phyloP scores from a whole-genome alignment of 2,329 filamentous ascomycete species.

The Apiospora rasikravindrae region DNA sequence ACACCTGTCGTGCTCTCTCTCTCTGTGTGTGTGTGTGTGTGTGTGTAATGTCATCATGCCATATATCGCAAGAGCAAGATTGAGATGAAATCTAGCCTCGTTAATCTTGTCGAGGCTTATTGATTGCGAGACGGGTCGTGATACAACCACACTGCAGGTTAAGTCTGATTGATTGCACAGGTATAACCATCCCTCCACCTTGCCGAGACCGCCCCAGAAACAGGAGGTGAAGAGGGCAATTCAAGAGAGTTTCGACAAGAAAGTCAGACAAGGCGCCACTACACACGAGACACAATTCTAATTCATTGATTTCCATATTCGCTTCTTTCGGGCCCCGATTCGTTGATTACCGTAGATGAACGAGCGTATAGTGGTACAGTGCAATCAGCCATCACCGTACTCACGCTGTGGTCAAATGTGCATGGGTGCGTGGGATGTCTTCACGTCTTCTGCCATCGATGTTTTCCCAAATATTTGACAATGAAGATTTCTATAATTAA shows the following conservation, averaged over 20 bases:
- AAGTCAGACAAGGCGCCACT: background rate
- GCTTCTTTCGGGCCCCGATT: background rate
- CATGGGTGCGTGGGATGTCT: background rate
- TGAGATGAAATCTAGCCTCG: background rate
- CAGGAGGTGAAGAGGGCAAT: background rate
- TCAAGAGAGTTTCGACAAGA: background rate
- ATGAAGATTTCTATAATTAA: background rate
- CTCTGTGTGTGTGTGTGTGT: too few relatives aligned
- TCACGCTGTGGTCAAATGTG: background rate
- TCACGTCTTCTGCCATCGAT: background rate
- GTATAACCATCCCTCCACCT: background rate
- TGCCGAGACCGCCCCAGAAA: background rate
- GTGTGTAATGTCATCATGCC: background rate
- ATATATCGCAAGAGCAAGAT: background rate
- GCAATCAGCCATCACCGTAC: background rate
- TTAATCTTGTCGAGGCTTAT: background rate
- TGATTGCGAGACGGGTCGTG: background rate
- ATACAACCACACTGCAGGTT: background rate
- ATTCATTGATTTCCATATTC: background rate
- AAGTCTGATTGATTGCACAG: background rate
- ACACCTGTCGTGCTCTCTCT: too few relatives aligned
- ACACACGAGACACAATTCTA: background rate
- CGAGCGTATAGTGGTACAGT: background rate
- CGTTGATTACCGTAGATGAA: background rate
- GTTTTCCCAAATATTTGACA: background rate